Percentiles rank a stretch among this genome's conserved stretches.
These are phyloP conservation scores for Arthroderma uncinatum DNA, from an alignment of 2,329 filamentous ascomycete genomes.

Conservation along the genomic window DNA sequence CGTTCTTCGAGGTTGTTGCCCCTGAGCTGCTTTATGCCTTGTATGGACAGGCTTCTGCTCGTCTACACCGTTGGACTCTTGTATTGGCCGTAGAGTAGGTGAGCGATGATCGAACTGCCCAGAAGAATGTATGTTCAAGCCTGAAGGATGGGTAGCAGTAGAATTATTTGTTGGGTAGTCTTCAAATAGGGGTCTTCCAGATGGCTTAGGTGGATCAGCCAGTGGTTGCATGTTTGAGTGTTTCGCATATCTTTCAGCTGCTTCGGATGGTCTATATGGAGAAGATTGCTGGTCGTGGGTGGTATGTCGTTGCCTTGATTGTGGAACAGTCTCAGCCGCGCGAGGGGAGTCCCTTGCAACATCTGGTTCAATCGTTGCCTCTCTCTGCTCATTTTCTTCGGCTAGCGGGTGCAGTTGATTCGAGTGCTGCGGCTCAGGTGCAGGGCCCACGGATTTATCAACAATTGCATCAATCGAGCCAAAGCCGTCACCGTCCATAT, in stretches of 20 bases:
- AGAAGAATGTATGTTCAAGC: not conserved
- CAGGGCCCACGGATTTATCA: not conserved
- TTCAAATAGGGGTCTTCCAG: not conserved
- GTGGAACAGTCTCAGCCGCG: not conserved
- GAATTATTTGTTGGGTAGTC: not conserved
- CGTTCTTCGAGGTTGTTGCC: constrained; percentile 37
- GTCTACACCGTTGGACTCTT: not conserved
- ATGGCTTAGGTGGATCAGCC: not conserved
- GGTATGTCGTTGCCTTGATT: not conserved
- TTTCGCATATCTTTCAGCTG: not conserved
- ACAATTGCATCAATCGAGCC: constrained; percentile 42
- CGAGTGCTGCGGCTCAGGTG: not conserved
- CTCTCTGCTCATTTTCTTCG: not conserved
- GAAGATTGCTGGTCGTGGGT: not conserved
- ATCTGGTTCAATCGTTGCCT: not conserved
- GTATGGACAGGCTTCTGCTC: not conserved
- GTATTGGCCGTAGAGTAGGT: not conserved
- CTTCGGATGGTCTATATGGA: not conserved
- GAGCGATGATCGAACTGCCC: not conserved
- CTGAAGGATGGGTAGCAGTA: not conserved
- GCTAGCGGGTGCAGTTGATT: not conserved
- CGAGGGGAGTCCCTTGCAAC: not conserved
- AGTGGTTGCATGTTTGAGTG: no score
- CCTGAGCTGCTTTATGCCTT: not conserved
- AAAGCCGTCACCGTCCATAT: constrained; percentile 34